A percentile compares a stretch with the other conserved stretches of the same genome.
These are phyloP conservation scores for Penicillium verhagenii DNA, from an alignment of 495 filamentous ascomycete species.

Conservation along the genomic window DNA sequence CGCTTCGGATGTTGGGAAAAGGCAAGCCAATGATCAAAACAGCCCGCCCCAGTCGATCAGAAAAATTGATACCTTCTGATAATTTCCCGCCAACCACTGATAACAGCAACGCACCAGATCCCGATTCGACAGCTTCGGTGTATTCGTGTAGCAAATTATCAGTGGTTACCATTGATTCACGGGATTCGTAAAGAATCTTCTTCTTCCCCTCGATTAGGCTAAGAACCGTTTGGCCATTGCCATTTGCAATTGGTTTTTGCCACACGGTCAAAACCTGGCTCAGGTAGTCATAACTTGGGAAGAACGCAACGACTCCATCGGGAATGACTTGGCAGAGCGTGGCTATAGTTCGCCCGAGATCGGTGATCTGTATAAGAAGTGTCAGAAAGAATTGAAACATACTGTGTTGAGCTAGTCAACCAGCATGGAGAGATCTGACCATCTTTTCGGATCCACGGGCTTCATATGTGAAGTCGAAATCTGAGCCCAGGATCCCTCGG, in stretches of 20 bases:
- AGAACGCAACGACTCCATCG: conserved; percentile 94
- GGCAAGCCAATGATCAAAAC: conserved; percentile 88
- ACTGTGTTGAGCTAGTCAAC: not conserved
- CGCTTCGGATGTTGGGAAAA: conserved; percentile 85
- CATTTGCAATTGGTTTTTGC: conserved; percentile 46
- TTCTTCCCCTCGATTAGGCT: conserved; percentile 56
- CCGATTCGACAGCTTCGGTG: conserved; percentile 60
- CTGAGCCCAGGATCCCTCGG: conserved; percentile 51
- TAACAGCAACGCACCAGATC: conserved; percentile 77
- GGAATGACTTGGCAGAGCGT: conserved; percentile 72
- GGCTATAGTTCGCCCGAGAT: conserved; percentile 71
- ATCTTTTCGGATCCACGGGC: conserved; percentile 60
- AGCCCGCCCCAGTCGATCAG: conserved; percentile 82
- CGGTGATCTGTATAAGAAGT: conserved; percentile 56
- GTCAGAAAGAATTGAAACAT: not conserved
- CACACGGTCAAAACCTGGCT: conserved; percentile 68
- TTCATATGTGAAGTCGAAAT: conserved; percentile 86
- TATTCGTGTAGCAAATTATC: conserved; percentile 75
- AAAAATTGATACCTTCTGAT: conserved; percentile 98
- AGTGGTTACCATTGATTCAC: conserved; percentile 47
- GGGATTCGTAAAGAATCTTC: conserved; percentile 61
- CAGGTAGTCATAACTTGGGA: conserved; percentile 90
- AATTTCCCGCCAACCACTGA: conserved; percentile 94
- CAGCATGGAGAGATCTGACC: conserved; percentile 35
- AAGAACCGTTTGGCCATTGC: conserved; percentile 30